Percentiles rank a stretch among this genome's conserved stretches.
phyloP scores from a whole-genome alignment of 2,329 filamentous ascomycete species.

The Neonectria coccinea region DNA sequence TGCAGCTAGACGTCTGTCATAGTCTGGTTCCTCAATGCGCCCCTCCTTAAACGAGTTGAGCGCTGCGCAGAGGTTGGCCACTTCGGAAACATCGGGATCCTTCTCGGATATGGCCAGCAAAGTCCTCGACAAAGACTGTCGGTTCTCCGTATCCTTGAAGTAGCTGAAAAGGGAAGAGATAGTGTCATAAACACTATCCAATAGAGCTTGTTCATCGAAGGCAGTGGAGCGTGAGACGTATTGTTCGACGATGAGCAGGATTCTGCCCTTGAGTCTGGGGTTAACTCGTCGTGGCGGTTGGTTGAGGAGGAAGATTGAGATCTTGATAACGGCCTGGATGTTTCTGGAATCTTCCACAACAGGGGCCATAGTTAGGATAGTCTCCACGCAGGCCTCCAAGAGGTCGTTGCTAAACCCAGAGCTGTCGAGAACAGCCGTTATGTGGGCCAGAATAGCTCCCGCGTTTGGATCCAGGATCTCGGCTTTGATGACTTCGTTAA shows the following conservation, averaged over 20 bases:
- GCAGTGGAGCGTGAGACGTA: slow-evolving; percentile 76
- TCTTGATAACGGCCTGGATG: slow-evolving; percentile 81
- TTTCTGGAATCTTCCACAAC: slow-evolving; percentile 76
- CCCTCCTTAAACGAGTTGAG: slow-evolving; percentile 82
- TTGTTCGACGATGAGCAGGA: slow-evolving; percentile 83
- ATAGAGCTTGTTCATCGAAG: slow-evolving; percentile 58
- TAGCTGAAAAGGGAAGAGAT: slow-evolving; percentile 88
- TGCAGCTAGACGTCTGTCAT: slow-evolving; percentile 81
- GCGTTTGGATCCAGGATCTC: slow-evolving; percentile 69
- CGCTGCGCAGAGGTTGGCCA: slow-evolving; percentile 78
- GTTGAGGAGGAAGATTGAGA: slow-evolving; percentile 82
- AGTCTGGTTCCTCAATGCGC: slow-evolving; percentile 87
- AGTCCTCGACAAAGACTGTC: slow-evolving; percentile 79
- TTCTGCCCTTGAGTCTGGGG: slow-evolving; percentile 82
- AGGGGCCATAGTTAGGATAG: slow-evolving; percentile 80
- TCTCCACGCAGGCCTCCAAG: slow-evolving; percentile 81
- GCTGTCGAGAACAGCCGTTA: slow-evolving; percentile 74
- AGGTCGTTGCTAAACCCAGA: slow-evolving; percentile 75
- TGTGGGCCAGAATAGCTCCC: slow-evolving; percentile 72
- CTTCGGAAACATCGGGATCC: slow-evolving; percentile 68
- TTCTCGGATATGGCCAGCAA: slow-evolving; percentile 76
- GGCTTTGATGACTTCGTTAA: slow-evolving; percentile 66
- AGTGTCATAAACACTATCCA: slow-evolving; percentile 76
- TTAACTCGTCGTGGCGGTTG: slow-evolving; percentile 88
- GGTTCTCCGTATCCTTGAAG: slow-evolving; percentile 84